Evolutionary conservation across 768 basidiomycete species (phyloP), one percentile per base, ranked within the genome.

Genomic region (Termitomyces sp.): DNA sequence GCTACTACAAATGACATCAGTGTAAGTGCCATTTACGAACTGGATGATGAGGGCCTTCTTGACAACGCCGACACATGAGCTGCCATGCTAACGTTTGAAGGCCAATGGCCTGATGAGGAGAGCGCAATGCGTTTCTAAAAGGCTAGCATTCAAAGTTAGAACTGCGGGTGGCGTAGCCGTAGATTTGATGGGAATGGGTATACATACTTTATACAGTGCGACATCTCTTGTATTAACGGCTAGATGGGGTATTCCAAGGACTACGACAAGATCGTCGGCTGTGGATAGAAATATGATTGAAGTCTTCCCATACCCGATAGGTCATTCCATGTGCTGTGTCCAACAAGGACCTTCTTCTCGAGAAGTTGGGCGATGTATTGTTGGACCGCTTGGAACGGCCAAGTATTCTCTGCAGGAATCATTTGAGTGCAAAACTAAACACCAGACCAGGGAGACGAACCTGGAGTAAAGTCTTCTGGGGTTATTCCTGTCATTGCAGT

Each of bases 21-120:
- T 20, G 36, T 42, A 53, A 40, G 53, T 41, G 53, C 35, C 23
- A 40, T 60, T 3, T 36, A 80, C 86, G 63, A 64, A 93, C 91
- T 10, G 89, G 85, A 67, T 90, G 81, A 60, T 83, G 76, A 52
- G 83, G 78, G 29, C 82, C 83, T 64, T 89, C 86, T 64, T 88
- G 86, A 64, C 87, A 88, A 29, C 85, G 81, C 61, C 90, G 79
- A 53, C 82, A 79, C 89, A 93, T 89, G 33, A 93, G 78, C 61
- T 85, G 86, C 88, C 88, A 91, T 66, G 85, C 82, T 15, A 93
- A 75, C 5, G 91, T 93, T 63, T 84, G 86, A 33, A 93, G 75
- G 25, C 91, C 89, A 56, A 90, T 72, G 46, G 83, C 68, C 60
- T 88, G 85, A 63, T 86, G 83, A 6, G 83, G 82, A 25, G 79